Base-by-base conservation (phyloP, 1,139 yeast species). In the Nematodospora anomalae region DNA sequence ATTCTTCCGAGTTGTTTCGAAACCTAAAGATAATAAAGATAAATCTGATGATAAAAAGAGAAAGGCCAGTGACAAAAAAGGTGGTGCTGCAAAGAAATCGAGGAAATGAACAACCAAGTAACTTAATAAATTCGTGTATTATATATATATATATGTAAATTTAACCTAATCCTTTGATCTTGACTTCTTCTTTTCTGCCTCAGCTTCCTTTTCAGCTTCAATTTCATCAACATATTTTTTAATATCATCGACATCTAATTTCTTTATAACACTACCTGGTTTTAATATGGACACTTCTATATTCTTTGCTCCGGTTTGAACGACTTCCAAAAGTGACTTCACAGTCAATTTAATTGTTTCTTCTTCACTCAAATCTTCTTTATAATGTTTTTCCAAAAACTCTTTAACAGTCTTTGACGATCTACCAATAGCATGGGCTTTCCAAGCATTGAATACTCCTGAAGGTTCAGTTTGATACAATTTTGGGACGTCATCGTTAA, bases 361-460 rank as follows among this genome's bases (percentile, higher is more conserved):
- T 34, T 84, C 84, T 50, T 82, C 89, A 43, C 73, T 70, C 49
- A 64, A 55, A 15, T 76, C 88, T 40, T 83, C 89, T 52, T 75
- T 76, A 64, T 86, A 90, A 55, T 88, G 86, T 67, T 89, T 90
- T 62, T 94, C 99, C 61, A 92, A 75, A 52, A 90, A 86, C 61
- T 94, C 98, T 51, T 95, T 82, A 23, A 94, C 97, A 1, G 97
- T 92, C 62, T 92, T 92, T 44, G 95, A 79, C 42, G 95, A 86
- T 57, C 96, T 81, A 40, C 99, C 99, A 58, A 94, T 92, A 16
- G 98, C 90, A 60, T 88, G 94, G 14, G 98, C 97, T 62, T 90
- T 88, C 98, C 98, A 92, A n/a, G 97, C 96, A 38, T 95, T 88
- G 59, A 84, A 92, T 47, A 92, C 94, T 20, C 99, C 99, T 30